A percentile compares a stretch with the other conserved stretches of the same genome.
These are phyloP conservation scores for Pyricularia pennisetigena DNA, from an alignment of 2,329 filamentous ascomycete genomes.

Conservation along the genomic window DNA sequence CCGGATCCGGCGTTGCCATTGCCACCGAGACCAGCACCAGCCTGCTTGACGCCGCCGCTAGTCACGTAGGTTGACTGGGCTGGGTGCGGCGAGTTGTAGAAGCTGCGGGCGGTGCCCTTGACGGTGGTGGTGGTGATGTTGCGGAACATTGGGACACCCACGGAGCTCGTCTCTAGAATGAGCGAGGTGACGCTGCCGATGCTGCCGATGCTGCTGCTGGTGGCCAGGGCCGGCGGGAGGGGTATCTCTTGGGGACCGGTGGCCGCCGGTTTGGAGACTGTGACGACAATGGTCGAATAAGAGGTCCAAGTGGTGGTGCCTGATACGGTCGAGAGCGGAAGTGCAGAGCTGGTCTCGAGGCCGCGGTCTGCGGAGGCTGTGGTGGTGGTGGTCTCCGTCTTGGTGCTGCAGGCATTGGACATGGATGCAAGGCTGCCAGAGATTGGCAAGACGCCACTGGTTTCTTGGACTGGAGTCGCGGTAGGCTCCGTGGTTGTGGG, in stretches of 20 bases:
- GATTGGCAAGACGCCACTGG: neutral
- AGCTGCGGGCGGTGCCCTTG: slow-evolving; percentile 8
- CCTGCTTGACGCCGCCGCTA: slow-evolving; percentile 22
- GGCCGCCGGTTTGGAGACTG: neutral
- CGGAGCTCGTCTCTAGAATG: slow-evolving; percentile 2
- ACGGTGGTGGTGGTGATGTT: slow-evolving; percentile 14
- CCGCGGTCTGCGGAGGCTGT: slow-evolving; percentile 13
- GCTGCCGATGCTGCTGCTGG: neutral
- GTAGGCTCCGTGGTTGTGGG: neutral
- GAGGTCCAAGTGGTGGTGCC: neutral
- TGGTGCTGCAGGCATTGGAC: neutral
- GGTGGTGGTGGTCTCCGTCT: slow-evolving; percentile 4
- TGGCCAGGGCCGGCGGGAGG: neutral
- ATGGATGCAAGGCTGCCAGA: neutral
- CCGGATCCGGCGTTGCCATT: slow-evolving; percentile 20
- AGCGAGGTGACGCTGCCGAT: slow-evolving; percentile 10
- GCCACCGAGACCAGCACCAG: slow-evolving; percentile 19
- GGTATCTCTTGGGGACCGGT: neutral
- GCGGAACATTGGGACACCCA: slow-evolving; percentile 19
- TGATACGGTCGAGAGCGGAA: slow-evolving; percentile 4
- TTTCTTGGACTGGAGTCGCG: neutral
- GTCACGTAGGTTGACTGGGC: slow-evolving; percentile 15
- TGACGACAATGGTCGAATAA: slow-evolving; percentile 8
- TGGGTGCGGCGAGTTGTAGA: slow-evolving; percentile 7
- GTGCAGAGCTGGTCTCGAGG: slow-evolving; percentile 2